Base-by-base conservation (phyloP, 2,329 filamentous ascomycete genomes). In the Nectriaceae sp. region DNA sequence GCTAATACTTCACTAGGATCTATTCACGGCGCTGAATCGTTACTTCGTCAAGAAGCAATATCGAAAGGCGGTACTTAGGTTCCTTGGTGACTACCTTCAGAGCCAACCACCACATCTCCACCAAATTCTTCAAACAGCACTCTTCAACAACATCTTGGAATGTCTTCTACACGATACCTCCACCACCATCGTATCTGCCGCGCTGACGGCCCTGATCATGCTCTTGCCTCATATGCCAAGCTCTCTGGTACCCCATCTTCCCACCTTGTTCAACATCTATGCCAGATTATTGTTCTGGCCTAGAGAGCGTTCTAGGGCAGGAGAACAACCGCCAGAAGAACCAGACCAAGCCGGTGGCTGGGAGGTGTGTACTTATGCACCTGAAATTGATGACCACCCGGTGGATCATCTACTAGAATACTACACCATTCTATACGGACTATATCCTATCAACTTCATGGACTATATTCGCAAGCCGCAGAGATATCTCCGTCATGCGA, bases 391-490 rank as follows among this genome's bases (percentile, higher is more conserved):
- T 44, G 82, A 83, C 36, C 76, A 78, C 5, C 73, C 78, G 3
- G 80, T 90, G 3, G 82, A 85, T 4, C 85, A 89, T 50, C 75
- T 93, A 2, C 70, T 85, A 44, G 82, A 85, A 57, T 92, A 90
- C 67, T 94, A 91, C 60, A 92, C 88, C 3, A 86, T 91, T 21
- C 75, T 94, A 1, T 94, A 94, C 58, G 90, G 89, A 0, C 72
- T 94, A 4, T 94, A 93, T 55, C 89, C 89, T 2, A 82, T 93
- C 62, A 93, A 93, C 65, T 90, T 94, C 59, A 88, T 90, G 82
- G 87, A 87, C 67, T 94, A 93, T 64, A 87, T 94, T 53, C 82
- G 89, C 47, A 93, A 93, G 62, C 89, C 89, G 3, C 84, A 90
- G 57, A 83, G 87, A 54, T 93, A 88, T 62, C 74, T 94, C 10